Evolutionary conservation across 2,329 filamentous ascomycete genomes (phyloP).

Genomic region (Mollisiaceae sp.): DNA sequence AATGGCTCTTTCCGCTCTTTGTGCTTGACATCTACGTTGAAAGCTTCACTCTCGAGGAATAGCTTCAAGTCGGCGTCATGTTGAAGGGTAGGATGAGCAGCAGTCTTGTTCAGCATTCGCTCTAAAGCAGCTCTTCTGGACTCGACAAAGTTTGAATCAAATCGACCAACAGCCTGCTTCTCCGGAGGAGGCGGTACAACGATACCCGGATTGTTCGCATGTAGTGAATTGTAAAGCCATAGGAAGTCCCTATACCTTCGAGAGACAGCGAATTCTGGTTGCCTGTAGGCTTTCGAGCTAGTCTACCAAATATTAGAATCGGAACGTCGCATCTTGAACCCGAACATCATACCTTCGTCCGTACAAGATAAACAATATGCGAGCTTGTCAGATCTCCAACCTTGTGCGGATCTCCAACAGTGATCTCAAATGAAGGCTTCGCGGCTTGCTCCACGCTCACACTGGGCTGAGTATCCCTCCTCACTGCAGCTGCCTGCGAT

Average conservation of each 20-base stretch:
- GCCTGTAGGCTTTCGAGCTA: conserved; percentile 92
- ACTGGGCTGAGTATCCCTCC: conserved; percentile 69
- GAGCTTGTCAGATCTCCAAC: conserved; percentile 96
- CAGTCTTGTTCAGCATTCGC: conserved; percentile 97
- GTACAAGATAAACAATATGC: conserved; percentile 96
- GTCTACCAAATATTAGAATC: conserved; percentile 61
- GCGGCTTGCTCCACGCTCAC: conserved; percentile 92
- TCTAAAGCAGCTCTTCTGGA: conserved; percentile 88
- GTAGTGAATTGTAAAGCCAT: conserved; percentile 95
- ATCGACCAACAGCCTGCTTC: conserved; percentile 95
- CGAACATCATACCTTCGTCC: conserved; percentile 75
- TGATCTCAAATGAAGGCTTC: conserved; percentile 89
- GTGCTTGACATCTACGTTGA: conserved; percentile 97
- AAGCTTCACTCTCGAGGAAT: conserved; percentile 94
- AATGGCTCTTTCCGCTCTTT: conserved; percentile 91
- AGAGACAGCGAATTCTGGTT: conserved; percentile 90
- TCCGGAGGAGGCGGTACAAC: conserved; percentile 96
- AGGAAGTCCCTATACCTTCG: conserved; percentile 95
- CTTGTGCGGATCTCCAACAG: conserved; percentile 95
- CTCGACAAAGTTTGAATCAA: conserved; percentile 97
- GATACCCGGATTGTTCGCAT: conserved; percentile 92
- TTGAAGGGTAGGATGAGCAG: conserved; percentile 86
- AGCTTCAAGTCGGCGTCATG: conserved; percentile 94
- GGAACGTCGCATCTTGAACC: background rate
- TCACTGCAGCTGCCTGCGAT: conserved; percentile 56